These are phyloP conservation scores for Strobilomyces dryophilus DNA, from an alignment of 768 basidiomycete species.

Conservation along the genomic window DNA sequence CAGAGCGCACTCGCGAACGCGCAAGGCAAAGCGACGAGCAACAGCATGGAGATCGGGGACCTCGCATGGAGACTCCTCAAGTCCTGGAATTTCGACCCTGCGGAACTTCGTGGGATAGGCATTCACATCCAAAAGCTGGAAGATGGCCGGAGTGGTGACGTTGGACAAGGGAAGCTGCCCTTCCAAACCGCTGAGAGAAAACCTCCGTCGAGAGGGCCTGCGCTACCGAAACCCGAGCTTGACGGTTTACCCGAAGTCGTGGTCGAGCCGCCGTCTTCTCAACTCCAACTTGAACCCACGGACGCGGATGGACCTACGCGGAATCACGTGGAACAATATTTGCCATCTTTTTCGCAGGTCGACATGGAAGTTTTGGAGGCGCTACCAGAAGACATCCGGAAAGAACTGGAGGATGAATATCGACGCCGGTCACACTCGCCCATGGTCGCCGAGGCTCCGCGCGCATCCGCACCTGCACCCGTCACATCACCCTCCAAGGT, in stretches of 20 bases:
- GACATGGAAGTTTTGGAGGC: slow-evolving; percentile 68
- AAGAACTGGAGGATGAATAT: slow-evolving; percentile 67
- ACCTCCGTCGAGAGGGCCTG: background rate
- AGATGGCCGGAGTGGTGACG: slow-evolving; percentile 31
- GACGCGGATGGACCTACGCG: slow-evolving; percentile 3
- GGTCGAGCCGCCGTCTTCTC: slow-evolving; percentile 33
- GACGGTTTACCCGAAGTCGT: slow-evolving; percentile 17
- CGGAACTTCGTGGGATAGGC: slow-evolving; percentile 87
- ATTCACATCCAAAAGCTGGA: slow-evolving; percentile 91
- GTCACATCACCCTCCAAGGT: slow-evolving; percentile 10
- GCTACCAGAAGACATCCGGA: slow-evolving; percentile 63
- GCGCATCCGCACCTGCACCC: slow-evolving; percentile 1
- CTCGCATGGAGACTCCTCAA: slow-evolving; percentile 74
- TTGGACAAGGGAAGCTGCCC: slow-evolving; percentile 57
- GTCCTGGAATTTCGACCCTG: slow-evolving; percentile 73
- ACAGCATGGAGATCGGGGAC: slow-evolving; percentile 65
- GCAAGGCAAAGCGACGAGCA: slow-evolving; percentile 68
- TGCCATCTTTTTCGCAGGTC: slow-evolving; percentile 75
- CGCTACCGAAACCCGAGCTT: slow-evolving; percentile 1
- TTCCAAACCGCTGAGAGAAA: slow-evolving; percentile 40
- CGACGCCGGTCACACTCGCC: slow-evolving; percentile 56
- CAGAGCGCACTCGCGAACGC: slow-evolving; percentile 56
- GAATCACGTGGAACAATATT: slow-evolving; percentile 27
- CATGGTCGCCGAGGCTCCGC: slow-evolving; percentile 22
- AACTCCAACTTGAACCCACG: slow-evolving; percentile 27